Conservation (phyloP, 2,329 filamentous ascomycete species). For the Biscogniauxia mediterranea region DNA sequence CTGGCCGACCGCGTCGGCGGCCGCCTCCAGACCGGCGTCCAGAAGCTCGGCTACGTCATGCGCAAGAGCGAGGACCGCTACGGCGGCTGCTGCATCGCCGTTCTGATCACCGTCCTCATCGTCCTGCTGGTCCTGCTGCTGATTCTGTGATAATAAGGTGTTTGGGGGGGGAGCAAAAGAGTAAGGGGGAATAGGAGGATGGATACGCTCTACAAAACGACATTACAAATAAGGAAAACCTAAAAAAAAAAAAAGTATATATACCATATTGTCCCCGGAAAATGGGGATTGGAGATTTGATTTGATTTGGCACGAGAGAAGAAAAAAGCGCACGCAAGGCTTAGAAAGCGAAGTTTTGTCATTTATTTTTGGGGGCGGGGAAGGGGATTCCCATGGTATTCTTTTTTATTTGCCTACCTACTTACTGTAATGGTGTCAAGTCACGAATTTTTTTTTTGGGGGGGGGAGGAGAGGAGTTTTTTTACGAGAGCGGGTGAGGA, state of each 20-base stretch:
- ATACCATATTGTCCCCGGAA: too few species aligned
- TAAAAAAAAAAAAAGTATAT: neutral
- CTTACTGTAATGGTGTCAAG: too few species aligned
- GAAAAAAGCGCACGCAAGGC: too few species aligned
- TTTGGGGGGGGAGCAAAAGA: neutral
- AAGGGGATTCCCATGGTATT: too few species aligned
- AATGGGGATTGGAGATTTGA: too few species aligned
- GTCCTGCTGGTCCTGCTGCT: slow-evolving; percentile 78
- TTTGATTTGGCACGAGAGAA: too few species aligned
- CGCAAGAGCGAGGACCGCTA: slow-evolving; percentile 82
- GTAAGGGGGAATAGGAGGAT: slow-evolving; percentile 1
- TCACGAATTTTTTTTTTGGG: too few species aligned
- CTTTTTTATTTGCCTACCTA: too few species aligned
- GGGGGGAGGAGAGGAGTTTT: too few species aligned
- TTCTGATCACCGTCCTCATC: slow-evolving; percentile 86
- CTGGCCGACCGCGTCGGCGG: slow-evolving; percentile 85
- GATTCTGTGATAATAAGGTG: slow-evolving; percentile 44
- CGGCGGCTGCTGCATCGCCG: slow-evolving; percentile 87
- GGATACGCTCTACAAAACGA: neutral
- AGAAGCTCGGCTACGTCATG: slow-evolving; percentile 82
- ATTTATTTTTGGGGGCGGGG: neutral
- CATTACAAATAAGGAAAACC: too few species aligned
- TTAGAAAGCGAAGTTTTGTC: too few species aligned
- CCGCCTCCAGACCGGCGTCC: slow-evolving; percentile 80
- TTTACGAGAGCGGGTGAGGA: too few species aligned